Percentiles rank a stretch among this genome's conserved stretches.
Evolutionary conservation across 1,284 basidiomycete genomes (phyloP).

Genomic region (Puccinia polysora): DNA sequence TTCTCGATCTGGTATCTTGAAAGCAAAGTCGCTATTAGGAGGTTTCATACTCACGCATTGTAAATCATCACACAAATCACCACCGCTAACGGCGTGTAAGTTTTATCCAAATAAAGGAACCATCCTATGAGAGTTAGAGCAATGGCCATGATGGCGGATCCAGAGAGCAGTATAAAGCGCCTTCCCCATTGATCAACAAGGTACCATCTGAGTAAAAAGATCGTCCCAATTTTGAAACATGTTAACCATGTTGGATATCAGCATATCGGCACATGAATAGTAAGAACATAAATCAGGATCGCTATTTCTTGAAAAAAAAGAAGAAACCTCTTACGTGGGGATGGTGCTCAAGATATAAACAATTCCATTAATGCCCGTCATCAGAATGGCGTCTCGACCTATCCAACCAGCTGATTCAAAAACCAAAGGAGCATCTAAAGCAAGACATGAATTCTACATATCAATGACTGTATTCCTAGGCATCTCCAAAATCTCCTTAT

Average conservation of each 20-base stretch:
- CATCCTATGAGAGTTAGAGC: conserved; percentile 74
- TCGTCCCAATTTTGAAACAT: background rate
- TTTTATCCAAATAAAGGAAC: conserved; percentile 84
- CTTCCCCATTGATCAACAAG: conserved; percentile 89
- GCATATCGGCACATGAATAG: background rate
- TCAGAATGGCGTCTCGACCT: conserved; percentile 89
- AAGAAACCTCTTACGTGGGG: conserved; percentile 37
- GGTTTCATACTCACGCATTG: conserved; percentile 91
- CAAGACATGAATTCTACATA: background rate
- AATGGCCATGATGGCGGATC: conserved; percentile 74
- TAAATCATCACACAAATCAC: conserved; percentile 86
- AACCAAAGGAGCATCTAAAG: conserved; percentile 48
- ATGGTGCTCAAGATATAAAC: conserved; percentile 42
- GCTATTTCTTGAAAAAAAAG: background rate
- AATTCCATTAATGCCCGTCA: conserved; percentile 90
- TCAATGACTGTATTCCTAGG: background rate
- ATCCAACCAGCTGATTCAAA: conserved; percentile 80
- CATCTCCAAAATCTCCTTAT: conserved; percentile 60
- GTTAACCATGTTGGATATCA: too few species aligned
- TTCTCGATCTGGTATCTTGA: too few species aligned
- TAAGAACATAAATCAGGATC: too few species aligned
- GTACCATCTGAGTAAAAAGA: conserved; percentile 73
- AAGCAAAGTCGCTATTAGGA: too few species aligned
- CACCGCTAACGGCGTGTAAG: conserved; percentile 69
- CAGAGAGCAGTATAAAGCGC: conserved; percentile 80